phyloP scores from a whole-genome alignment of 192 early-diverging fungal genomes.

The Backusella morwellensis region DNA sequence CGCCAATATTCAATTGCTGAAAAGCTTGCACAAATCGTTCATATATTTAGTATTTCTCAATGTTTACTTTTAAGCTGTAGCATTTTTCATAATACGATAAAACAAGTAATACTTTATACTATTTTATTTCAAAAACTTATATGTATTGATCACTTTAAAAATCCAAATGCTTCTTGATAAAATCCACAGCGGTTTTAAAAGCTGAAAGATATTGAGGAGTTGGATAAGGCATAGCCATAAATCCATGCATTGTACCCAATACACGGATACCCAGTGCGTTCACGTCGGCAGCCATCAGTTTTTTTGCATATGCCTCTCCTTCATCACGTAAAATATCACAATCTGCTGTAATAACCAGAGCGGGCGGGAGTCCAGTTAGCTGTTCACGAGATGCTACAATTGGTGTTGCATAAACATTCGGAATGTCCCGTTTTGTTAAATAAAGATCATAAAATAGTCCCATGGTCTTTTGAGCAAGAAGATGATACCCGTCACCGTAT shows the following conservation, averaged over 20 bases:
- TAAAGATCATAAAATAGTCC: neutral
- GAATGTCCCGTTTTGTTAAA: neutral
- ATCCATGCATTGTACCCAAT: conserved; percentile 18
- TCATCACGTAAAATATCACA: conserved; percentile 22
- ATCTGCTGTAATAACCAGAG: conserved; percentile 19
- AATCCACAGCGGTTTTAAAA: neutral
- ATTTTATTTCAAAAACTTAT: too few species aligned
- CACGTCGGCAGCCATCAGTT: conserved; percentile 11
- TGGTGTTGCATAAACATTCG: neutral
- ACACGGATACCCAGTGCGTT: conserved; percentile 18
- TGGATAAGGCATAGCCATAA: neutral
- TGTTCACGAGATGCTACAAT: neutral
- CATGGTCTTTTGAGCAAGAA: neutral
- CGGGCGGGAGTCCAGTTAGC: neutral
- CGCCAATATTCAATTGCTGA: too few species aligned
- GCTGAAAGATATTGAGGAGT: neutral
- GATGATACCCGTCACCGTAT: neutral
- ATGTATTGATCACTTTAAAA: neutral
- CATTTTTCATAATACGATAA: too few species aligned
- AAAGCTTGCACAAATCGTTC: too few species aligned
- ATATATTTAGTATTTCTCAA: too few species aligned
- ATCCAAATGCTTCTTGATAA: neutral
- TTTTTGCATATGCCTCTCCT: conserved; percentile 15
- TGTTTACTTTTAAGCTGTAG: too few species aligned
- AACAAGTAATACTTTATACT: too few species aligned